A percentile compares a stretch with the other conserved stretches of the same genome.
Conservation (phyloP, 1,284 basidiomycete species). For the Cutaneotrichosporon mucoides region DNA sequence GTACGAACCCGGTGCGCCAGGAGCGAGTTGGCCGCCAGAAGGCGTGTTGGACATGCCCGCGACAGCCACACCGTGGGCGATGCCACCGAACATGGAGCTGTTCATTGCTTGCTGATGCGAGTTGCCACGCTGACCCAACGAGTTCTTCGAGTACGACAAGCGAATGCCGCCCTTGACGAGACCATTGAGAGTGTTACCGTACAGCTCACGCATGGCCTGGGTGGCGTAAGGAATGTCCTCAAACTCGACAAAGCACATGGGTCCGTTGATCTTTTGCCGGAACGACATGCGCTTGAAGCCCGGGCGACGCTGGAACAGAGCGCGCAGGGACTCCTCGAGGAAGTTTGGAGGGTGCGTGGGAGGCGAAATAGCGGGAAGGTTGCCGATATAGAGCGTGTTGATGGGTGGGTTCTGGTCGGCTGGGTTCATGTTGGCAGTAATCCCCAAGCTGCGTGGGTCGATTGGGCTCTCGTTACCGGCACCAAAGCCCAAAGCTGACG, state of each 20-base stretch:
- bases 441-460: constrained; percentile 20
- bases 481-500: constrained; percentile 11
- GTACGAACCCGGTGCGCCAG: constrained; percentile 4
- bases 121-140: constrained; percentile 59
- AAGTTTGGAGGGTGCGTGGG: constrained; percentile 63
- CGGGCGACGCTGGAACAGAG: constrained; percentile 69
- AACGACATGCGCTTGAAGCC: constrained; percentile 92
- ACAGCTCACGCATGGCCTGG: constrained; percentile 78
- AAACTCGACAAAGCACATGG: constrained; percentile 98
- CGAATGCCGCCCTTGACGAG: constrained; percentile 93
- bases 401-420: constrained; percentile 81
- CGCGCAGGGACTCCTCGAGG: constrained; percentile 77
- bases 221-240: constrained; percentile 82
- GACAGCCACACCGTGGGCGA: constrained; percentile 44
- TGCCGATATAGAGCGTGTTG: constrained; percentile 92
- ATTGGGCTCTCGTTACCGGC: constrained; percentile 6
- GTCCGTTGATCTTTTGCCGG: constrained; percentile 90
- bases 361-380: constrained; percentile 71
- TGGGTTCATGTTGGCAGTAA: constrained; percentile 52
- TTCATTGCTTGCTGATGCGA: constrained; percentile 34
- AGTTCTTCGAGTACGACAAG: constrained; percentile 95
- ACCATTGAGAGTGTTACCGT: constrained; percentile 84
- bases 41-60: constrained; percentile 35
- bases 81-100: constrained; percentile 38
- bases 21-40: constrained; percentile 7